These are phyloP conservation scores for Akanthomyces muscarius DNA, from an alignment of 2,329 filamentous ascomycete species.

Conservation along the genomic window DNA sequence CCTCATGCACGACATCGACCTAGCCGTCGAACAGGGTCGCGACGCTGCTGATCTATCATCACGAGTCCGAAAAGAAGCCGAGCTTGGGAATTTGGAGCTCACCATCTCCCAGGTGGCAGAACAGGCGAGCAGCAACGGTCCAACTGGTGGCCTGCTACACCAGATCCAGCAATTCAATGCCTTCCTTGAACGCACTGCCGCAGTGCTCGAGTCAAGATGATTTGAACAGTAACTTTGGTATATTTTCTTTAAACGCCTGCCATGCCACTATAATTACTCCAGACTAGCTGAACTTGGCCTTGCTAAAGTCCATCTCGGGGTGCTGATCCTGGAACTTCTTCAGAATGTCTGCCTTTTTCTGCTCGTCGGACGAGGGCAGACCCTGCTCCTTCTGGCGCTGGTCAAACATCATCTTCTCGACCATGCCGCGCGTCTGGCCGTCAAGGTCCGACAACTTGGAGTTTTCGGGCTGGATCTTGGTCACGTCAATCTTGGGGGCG, in stretches of 20 bases:
- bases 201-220: slow-evolving; percentile 48
- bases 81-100: slow-evolving; percentile 55
- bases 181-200: slow-evolving; percentile 58
- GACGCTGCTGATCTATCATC: slow-evolving; percentile 44
- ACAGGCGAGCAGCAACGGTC: slow-evolving; percentile 47
- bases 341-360: slow-evolving; percentile 90
- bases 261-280: background rate
- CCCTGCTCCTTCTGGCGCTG: slow-evolving; percentile 95
- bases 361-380: slow-evolving; percentile 81
- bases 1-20: slow-evolving; percentile 58
- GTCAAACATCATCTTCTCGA: slow-evolving; percentile 99
- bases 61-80: slow-evolving; percentile 45
- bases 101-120: slow-evolving; percentile 51
- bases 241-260: slow-evolving; percentile 1
- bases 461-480: slow-evolving; percentile 91
- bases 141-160: slow-evolving; percentile 49
- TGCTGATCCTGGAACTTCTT: slow-evolving; percentile 86
- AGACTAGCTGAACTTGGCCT: slow-evolving; percentile 59
- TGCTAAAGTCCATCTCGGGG: slow-evolving; percentile 68
- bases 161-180: slow-evolving; percentile 60
- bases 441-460: slow-evolving; percentile 89
- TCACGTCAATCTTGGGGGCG: slow-evolving; percentile 89
- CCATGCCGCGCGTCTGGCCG: slow-evolving; percentile 92
- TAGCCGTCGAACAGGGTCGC: slow-evolving; percentile 50
- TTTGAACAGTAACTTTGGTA: slow-evolving; percentile 15